Evolutionary conservation across 2,329 filamentous ascomycete species (phyloP).

Genomic region (Uncinocarpus reesii): DNA sequence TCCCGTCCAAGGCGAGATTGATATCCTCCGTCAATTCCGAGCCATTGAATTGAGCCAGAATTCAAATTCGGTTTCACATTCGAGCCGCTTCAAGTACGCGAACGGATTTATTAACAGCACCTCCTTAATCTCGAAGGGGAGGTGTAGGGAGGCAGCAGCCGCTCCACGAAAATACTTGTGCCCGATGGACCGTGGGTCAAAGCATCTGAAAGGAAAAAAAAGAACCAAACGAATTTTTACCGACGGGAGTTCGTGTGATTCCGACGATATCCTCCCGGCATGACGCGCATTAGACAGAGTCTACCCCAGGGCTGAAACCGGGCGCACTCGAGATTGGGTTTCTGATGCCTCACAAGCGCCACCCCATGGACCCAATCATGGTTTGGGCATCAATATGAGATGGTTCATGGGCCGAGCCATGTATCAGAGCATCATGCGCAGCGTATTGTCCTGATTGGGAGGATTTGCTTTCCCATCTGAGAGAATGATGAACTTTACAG

Average conservation of each 20-base stretch:
- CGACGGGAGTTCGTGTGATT: constrained; percentile 3
- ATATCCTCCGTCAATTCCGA: constrained; percentile 9
- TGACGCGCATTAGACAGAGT: constrained; percentile 6
- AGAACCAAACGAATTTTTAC: neutral
- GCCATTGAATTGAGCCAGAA: constrained; percentile 4
- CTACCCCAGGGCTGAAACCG: constrained; percentile 9
- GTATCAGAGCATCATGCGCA: neutral
- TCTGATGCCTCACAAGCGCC: constrained; percentile 11
- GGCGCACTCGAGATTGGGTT: constrained; percentile 7
- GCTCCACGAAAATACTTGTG: too few relatives aligned
- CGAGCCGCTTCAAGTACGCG: neutral
- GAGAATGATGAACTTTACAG: neutral
- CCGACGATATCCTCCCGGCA: neutral
- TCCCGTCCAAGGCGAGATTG: constrained; percentile 3
- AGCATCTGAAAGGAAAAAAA: too few relatives aligned
- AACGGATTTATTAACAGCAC: neutral
- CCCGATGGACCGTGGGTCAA: neutral
- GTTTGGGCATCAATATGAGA: constrained; percentile 2
- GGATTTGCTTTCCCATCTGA: neutral
- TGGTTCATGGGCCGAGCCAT: neutral
- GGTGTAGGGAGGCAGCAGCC: too few relatives aligned
- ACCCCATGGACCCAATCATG: neutral
- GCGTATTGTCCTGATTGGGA: neutral
- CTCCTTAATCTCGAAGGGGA: neutral
- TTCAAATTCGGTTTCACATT: constrained; percentile 5